Base-by-base conservation (phyloP, 306 rosid species). In the Abrus precatorius region DNA sequence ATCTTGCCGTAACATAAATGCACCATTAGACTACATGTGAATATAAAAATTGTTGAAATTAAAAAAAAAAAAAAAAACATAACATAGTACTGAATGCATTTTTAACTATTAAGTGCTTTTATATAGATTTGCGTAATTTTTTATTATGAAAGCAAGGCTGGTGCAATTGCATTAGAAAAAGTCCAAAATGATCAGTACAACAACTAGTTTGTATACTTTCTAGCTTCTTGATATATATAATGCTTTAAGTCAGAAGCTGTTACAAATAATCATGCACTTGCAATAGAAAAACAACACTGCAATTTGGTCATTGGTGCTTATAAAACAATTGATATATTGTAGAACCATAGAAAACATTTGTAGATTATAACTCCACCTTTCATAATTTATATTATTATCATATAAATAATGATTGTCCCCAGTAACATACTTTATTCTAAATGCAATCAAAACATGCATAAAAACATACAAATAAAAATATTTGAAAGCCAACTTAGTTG, bases 141-240 rank as follows among this genome's bases (percentile, higher is more conserved):
- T 12, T 32, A 61, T n/a, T 62, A 57, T 40, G 53, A 38, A 3
- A 20, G 20, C 54, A 60, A 40, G 20, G 20, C 59, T 12, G 12
- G 1, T 7, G 32, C 29, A 41, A 5, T 36, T 57, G 68, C 64
- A 63, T 40, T 52, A 9, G 30, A 47, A 60, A 5, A 68, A 93
- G 93, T 70, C 98, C 97, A 79, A 96, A 83, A 11, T 81, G 94
- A 86, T 95, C 94, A 5, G 99, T 93, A 69, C 97, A 91, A 72
- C 97, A 95, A 78, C 97, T 90, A 57, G 27, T 61, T 73, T 95
- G 97, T 49, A 92, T 95, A 43, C 32, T 85, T 80, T 67, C 80
- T 38, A 93, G 82, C 84, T 82, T 90, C 84, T 89, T 70, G 81
- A 86, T 77, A 78, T 95, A 93, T 10, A 48, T 77, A 29, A 86